Conservation (phyloP, 768 basidiomycete genomes). For the Porphyrellus cyaneotinctus region DNA sequence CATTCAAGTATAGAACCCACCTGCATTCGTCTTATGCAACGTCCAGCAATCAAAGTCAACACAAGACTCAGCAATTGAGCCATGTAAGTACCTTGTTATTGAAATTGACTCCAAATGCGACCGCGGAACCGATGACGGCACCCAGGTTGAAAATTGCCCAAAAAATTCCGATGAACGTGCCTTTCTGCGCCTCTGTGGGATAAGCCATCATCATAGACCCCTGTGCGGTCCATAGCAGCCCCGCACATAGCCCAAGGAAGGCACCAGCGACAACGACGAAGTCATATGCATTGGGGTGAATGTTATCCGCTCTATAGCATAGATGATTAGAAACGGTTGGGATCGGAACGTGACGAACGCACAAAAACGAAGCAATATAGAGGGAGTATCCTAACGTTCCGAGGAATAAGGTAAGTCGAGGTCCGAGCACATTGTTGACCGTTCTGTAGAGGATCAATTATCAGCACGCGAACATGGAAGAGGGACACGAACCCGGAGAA, state of each 20-base stretch:
- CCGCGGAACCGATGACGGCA: constrained; percentile 72
- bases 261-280: constrained; percentile 74
- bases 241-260: constrained; percentile 68
- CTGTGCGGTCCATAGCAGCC: constrained; percentile 77
- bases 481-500: constrained; percentile 57
- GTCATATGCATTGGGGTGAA: constrained; percentile 53
- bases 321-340: background rate
- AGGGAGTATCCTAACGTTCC: constrained; percentile 75
- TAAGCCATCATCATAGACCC: constrained; percentile 84
- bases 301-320: constrained; percentile 57
- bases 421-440: constrained; percentile 78
- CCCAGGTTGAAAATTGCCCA: constrained; percentile 85
- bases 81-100: constrained; percentile 53
- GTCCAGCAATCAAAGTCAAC: background rate
- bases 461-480: background rate
- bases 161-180: constrained; percentile 72
- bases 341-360: constrained; percentile 22
- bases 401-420: constrained; percentile 64
- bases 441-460: constrained; percentile 41
- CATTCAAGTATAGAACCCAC: constrained; percentile 17
- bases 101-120: constrained; percentile 70
- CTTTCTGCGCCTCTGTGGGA: constrained; percentile 76
- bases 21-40: constrained; percentile 23
- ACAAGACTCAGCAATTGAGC: background rate
- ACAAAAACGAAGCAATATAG: constrained; percentile 74